Percentiles rank a stretch among this genome's conserved stretches.
Conservation (phyloP, 2,329 filamentous ascomycete species). For the Sphaerulina vaccinii region DNA sequence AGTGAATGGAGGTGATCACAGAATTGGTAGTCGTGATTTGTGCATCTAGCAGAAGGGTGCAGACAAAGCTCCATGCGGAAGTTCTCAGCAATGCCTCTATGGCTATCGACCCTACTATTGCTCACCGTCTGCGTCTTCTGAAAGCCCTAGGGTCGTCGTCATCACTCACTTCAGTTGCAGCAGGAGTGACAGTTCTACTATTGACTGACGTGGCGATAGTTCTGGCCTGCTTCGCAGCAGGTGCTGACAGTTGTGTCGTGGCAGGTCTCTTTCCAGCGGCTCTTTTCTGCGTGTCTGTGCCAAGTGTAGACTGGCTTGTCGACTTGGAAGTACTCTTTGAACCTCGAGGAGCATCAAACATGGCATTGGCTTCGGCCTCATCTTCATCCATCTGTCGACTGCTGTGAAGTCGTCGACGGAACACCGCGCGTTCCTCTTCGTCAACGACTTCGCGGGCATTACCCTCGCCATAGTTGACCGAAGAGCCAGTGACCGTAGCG, state of each 20-base stretch:
- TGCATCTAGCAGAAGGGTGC: too few relatives aligned
- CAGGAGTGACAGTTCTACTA: not conserved
- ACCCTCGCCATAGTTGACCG: conserved; percentile 8
- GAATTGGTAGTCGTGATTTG: too few relatives aligned
- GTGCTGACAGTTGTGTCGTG: conserved; percentile 21
- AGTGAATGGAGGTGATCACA: too few relatives aligned
- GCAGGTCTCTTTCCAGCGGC: conserved; percentile 33
- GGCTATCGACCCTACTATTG: not conserved
- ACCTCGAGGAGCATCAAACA: conserved; percentile 11
- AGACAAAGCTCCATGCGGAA: too few relatives aligned
- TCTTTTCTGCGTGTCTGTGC: conserved; percentile 27
- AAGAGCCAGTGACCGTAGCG: not conserved
- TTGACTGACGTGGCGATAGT: conserved; percentile 15
- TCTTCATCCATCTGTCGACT: conserved; percentile 33
- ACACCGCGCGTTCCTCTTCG: conserved; percentile 28
- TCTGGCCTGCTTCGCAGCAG: conserved; percentile 34
- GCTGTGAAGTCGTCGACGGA: conserved; percentile 32
- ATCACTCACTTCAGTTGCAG: conserved; percentile 36
- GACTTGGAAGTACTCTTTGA: conserved; percentile 13
- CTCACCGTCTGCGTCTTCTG: conserved; percentile 43
- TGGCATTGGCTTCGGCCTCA: conserved; percentile 18
- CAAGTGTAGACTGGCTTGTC: conserved; percentile 23
- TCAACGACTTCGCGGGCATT: conserved; percentile 21
- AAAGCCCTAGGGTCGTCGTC: conserved; percentile 54
- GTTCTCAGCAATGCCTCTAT: too few relatives aligned